Evolutionary conservation across 148 eudicot genomes (phyloP).

Genomic region (Silene conica): DNA sequence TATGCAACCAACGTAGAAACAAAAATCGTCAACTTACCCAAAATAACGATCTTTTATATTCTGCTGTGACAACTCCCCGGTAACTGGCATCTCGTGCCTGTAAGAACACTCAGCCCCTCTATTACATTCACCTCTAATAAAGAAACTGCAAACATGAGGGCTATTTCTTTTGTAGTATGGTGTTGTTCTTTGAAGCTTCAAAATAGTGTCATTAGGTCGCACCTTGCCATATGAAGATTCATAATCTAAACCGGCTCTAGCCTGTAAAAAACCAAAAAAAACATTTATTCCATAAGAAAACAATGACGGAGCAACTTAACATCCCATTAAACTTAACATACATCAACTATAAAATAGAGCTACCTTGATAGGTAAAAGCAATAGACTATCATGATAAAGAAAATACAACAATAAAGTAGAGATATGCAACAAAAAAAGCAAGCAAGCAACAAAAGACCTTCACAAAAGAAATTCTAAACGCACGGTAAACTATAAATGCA

Average conservation of each 20-base stretch:
- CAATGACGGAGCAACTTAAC: not conserved
- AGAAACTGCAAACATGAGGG: constrained; percentile 96
- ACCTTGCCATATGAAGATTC: constrained; percentile 86
- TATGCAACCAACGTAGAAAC: too few species aligned
- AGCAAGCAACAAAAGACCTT: not conserved
- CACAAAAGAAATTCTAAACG: not conserved
- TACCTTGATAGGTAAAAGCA: not conserved
- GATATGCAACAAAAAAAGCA: too few species aligned
- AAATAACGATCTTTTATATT: constrained; percentile 95
- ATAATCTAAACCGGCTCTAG: constrained; percentile 92
- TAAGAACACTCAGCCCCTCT: constrained; percentile 99
- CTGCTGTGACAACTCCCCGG: constrained; percentile 91
- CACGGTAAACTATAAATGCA: not conserved
- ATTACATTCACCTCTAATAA: constrained; percentile 82
- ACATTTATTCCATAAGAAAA: not conserved
- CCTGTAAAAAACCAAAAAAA: constrained; percentile 35
- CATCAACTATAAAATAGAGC: not conserved
- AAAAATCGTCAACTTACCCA: constrained; percentile 49
- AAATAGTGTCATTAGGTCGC: constrained; percentile 73
- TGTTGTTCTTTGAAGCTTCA: constrained; percentile 91
- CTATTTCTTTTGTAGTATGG: constrained; percentile 96
- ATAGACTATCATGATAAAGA: not conserved
- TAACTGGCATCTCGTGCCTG: constrained; percentile 96
- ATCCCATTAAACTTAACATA: not conserved
- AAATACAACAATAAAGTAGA: not conserved